A percentile compares a stretch with the other conserved stretches of the same genome.
Evolutionary conservation across 1,284 basidiomycete species (phyloP).

Genomic region (Moesziomyces sp.): DNA sequence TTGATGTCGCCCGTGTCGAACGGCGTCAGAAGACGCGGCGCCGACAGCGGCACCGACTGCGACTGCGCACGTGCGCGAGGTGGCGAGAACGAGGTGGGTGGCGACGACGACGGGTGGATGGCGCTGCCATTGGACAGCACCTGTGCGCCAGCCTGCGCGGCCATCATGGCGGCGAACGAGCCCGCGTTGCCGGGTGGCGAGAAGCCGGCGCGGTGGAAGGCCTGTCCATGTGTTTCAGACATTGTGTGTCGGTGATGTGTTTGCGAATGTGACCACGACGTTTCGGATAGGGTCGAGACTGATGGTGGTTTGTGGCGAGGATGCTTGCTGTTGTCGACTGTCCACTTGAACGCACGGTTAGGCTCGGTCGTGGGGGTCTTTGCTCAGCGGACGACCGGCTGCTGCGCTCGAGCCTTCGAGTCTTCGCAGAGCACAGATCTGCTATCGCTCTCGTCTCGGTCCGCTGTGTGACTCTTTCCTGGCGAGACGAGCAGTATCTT

Average conservation of each 20-base stretch:
- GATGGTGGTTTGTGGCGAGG: slow-evolving; percentile 12
- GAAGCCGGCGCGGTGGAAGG: slow-evolving; percentile 61
- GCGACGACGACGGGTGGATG: slow-evolving; percentile 39
- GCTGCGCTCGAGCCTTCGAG: too few relatives aligned
- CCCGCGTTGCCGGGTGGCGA: slow-evolving; percentile 55
- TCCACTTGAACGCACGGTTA: too few relatives aligned
- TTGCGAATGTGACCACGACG: slow-evolving; percentile 8
- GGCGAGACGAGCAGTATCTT: too few relatives aligned
- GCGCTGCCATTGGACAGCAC: slow-evolving; percentile 34
- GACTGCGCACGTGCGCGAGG: slow-evolving; percentile 47
- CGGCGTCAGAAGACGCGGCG: slow-evolving; percentile 61
- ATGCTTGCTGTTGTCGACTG: background rate
- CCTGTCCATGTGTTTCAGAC: slow-evolving; percentile 51
- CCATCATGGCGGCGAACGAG: slow-evolving; percentile 62
- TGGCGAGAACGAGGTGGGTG: slow-evolving; percentile 40
- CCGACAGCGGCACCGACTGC: slow-evolving; percentile 33
- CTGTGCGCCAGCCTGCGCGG: slow-evolving; percentile 48
- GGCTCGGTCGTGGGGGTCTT: too few relatives aligned
- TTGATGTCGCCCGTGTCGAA: slow-evolving; percentile 64
- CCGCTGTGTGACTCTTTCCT: too few relatives aligned
- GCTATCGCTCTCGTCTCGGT: too few relatives aligned
- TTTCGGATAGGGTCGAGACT: slow-evolving; percentile 4
- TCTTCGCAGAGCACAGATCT: too few relatives aligned
- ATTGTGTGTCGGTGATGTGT: slow-evolving; percentile 6
- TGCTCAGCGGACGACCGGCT: too few relatives aligned